phyloP scores from a whole-genome alignment of 345 rosid species.

The Litchi chinensis region DNA sequence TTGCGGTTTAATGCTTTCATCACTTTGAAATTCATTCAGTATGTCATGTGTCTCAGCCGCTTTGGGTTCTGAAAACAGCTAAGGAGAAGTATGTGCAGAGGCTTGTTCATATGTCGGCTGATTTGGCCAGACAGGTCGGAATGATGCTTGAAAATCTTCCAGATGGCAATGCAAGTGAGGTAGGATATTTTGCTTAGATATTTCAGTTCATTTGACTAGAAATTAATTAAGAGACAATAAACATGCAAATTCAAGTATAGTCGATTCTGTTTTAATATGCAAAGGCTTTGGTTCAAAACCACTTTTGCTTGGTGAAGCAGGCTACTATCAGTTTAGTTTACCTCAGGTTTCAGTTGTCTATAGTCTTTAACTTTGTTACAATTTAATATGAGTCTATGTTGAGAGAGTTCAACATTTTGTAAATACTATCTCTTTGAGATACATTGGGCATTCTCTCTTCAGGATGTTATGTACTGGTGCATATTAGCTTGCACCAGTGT shows the following conservation, averaged over 20 bases:
- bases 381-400: neutral
- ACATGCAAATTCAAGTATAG: neutral
- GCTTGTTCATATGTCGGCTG: constrained; percentile 86
- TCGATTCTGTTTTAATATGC: neutral
- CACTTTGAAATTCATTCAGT: constrained; percentile 19
- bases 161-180: constrained; percentile 48
- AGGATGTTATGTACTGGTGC: no score
- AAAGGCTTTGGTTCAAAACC: neutral
- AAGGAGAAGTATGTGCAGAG: constrained; percentile 69
- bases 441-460: no score
- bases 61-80: constrained; percentile 83
- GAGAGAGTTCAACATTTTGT: neutral
- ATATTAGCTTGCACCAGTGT: no score
- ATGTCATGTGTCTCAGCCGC: constrained; percentile 55
- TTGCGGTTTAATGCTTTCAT: constrained; percentile 6
- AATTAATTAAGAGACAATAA: neutral
- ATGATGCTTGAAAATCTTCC: constrained; percentile 60
- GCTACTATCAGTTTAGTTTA: neutral
- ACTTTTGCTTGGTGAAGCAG: neutral
- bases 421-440: neutral
- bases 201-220: neutral
- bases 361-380: neutral
- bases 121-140: constrained; percentile 84
- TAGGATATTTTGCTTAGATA: constrained; percentile 24
- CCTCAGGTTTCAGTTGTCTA: neutral